Evolutionary conservation across 371 early-diverging fungal species (phyloP).

Genomic region (Apophysomyces trapeziformis): DNA sequence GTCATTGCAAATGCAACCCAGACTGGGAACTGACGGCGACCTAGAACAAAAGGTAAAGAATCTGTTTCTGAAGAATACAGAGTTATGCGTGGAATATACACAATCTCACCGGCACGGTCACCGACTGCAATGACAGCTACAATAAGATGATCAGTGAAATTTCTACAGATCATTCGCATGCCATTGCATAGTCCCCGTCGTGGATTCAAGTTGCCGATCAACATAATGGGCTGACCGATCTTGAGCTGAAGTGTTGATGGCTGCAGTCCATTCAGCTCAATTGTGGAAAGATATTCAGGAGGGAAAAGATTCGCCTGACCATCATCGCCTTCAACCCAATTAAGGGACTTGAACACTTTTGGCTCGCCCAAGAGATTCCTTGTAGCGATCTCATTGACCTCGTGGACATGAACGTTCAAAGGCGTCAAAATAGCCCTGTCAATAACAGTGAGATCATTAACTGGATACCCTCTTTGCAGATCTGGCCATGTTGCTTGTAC

Average conservation of each 20-base stretch:
- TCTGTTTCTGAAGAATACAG: neutral
- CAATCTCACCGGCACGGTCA: neutral
- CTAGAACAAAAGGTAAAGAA: constrained; percentile 6
- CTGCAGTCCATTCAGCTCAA: constrained; percentile 17
- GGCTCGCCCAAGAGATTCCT: no score
- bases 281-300: no score
- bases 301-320: no score
- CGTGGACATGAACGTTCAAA: no score
- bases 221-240: constrained; percentile 28
- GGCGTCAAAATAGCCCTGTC: no score
- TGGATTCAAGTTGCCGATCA: constrained; percentile 28
- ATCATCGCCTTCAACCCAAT: no score
- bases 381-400: no score
- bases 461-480: no score
- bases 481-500: no score
- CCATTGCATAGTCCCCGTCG: constrained; percentile 30
- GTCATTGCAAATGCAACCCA: constrained; percentile 29
- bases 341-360: no score
- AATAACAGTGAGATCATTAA: no score
- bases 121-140: constrained; percentile 1
- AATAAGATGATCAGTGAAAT: neutral
- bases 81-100: neutral
- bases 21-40: constrained; percentile 27
- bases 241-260: constrained; percentile 23
- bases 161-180: constrained; percentile 18